These are phyloP conservation scores for Aaosphaeria pasadenensis DNA, from an alignment of 2,329 filamentous ascomycete genomes.

Conservation along the genomic window DNA sequence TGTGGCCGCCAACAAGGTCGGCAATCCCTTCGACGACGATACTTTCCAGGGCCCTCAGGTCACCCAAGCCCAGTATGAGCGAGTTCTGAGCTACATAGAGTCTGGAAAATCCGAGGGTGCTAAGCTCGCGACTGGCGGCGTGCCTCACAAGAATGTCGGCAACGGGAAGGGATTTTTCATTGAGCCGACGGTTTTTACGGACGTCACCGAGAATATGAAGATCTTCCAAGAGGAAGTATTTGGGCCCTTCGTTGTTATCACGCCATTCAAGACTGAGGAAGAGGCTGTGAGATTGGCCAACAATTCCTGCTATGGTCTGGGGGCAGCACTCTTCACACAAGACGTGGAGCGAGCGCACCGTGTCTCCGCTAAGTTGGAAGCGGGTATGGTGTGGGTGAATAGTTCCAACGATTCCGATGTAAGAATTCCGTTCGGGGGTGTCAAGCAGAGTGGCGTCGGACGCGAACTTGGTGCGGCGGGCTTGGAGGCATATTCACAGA, in stretches of 20 bases:
- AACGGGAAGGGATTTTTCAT: constrained; percentile 20
- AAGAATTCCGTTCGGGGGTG: constrained; percentile 28
- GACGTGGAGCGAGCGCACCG: constrained; percentile 25
- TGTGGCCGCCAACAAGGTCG: constrained; percentile 18
- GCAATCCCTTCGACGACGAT: constrained; percentile 13
- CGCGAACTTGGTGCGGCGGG: constrained; percentile 26
- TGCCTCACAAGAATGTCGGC: constrained; percentile 12
- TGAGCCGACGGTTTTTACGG: constrained; percentile 30
- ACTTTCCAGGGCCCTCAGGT: constrained; percentile 24
- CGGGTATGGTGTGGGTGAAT: constrained; percentile 33
- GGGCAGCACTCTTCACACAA: constrained; percentile 21
- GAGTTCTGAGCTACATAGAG: constrained; percentile 19
- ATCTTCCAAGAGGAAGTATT: constrained; percentile 33
- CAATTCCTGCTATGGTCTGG: constrained; percentile 27
- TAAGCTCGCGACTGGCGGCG: constrained; percentile 22
- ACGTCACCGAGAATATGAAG: constrained; percentile 18
- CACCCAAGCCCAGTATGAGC: constrained; percentile 24
- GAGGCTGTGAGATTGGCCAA: constrained; percentile 30
- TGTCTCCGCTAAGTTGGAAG: constrained; percentile 25
- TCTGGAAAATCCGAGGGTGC: constrained; percentile 35
- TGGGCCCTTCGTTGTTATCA: constrained; percentile 25
- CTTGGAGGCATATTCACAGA: constrained; percentile 29
- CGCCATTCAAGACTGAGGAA: constrained; percentile 32
- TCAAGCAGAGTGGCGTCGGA: constrained; percentile 32
- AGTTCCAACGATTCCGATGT: constrained; percentile 11